Base-by-base conservation (phyloP, 1,284 basidiomycete genomes). In the Trichosporon inkin region DNA sequence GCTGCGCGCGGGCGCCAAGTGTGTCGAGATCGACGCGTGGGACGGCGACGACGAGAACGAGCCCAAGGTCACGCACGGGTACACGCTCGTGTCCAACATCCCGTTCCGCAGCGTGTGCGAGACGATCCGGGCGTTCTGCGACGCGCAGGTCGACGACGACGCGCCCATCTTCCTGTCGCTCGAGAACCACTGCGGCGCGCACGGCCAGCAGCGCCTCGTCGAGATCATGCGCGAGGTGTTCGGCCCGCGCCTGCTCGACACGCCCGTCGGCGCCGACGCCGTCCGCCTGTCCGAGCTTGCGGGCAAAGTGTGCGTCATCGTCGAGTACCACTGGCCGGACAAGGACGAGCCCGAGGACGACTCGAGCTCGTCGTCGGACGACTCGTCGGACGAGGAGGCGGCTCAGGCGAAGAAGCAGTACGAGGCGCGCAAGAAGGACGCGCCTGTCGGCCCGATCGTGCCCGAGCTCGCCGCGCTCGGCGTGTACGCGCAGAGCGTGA, bases 21-120 rank as follows among this genome's bases (percentile, higher is more conserved):
- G 63, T 35, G 63, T 64, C 36, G 63, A 64, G 55, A 60, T 64
- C 16, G 63, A 64, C 51, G 63, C 63, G 10, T 64, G 63, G 63
- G 63, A 64, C 60, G 10, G 36, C 19, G 36, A 51, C 10, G 37
- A 64, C 34, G 35, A 41, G 8, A 37, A 41, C 22, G 63, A 64
- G 56, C 63, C 63, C 6, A 64, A 64, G 58, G 63, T 64, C 22
- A 64, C 63, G 7, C 63, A 64, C 37, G 63, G 63, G n/a, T 64
- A 44, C 41, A 64, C 63, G 1, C 63, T 64, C 40, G 60, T 62
- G 6, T 62, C 60, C 17, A 34, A 62, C 63, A 58, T 62, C 8
- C 41, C 63, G 6, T 64, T 62, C 58, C 55, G 63, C 3, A 13
- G 34, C 3, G 58, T 64, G 28, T 64, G 63, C 44, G 63, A 64